Percentiles rank a stretch among this genome's conserved stretches.
Conservation (phyloP, 345 rosid species). For the Euphorbia peplus region DNA sequence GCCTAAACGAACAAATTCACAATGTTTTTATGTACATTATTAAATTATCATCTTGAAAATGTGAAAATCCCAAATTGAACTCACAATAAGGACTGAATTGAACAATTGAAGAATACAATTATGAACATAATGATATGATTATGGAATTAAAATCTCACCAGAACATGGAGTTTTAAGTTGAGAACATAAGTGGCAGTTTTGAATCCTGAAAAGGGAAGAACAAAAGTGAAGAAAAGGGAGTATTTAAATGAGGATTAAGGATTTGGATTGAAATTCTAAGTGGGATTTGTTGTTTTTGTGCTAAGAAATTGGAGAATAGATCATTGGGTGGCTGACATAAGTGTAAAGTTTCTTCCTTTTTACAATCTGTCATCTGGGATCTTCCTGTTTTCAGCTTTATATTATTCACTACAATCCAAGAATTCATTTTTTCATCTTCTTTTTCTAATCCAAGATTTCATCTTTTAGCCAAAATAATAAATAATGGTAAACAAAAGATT, state of each 20-base stretch:
- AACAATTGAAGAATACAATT: background rate
- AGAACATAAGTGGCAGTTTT: background rate
- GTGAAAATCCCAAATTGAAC: no score
- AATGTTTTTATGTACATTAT: background rate
- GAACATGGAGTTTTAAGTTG: background rate
- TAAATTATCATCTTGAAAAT: background rate
- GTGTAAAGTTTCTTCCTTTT: background rate
- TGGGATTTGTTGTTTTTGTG: background rate
- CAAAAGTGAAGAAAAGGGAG: background rate
- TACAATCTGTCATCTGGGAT: background rate
- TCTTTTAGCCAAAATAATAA: background rate
- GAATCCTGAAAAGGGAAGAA: background rate
- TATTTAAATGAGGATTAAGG: background rate
- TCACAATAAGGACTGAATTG: no score
- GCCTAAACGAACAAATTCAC: no score
- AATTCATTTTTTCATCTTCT: background rate
- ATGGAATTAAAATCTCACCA: background rate
- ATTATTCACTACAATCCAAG: background rate
- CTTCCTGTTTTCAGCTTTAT: background rate
- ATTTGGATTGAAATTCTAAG: background rate
- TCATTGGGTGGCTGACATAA: background rate
- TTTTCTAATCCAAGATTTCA: background rate
- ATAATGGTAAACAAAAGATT: no score
- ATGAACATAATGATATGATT: background rate
- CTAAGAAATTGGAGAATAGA: background rate